phyloP scores from a whole-genome alignment of 768 basidiomycete genomes.

The Tylopilus subfusipes region DNA sequence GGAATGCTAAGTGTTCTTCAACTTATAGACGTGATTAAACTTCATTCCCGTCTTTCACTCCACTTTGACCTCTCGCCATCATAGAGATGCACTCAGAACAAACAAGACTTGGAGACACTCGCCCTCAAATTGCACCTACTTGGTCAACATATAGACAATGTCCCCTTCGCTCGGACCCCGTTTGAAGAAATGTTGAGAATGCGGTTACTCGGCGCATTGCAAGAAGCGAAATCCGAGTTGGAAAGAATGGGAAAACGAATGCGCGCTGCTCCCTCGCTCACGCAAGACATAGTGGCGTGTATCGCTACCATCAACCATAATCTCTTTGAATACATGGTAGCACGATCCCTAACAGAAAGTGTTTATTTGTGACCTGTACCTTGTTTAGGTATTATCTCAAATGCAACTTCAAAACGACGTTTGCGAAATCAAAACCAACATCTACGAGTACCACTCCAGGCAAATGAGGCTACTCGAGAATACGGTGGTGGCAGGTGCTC shows the following conservation, averaged over 20 bases:
- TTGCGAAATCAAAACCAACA: neutral
- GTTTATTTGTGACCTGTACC: too few relatives aligned
- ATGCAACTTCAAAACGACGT: neutral
- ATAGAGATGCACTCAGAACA: slow-evolving; percentile 5
- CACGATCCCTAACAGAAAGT: too few relatives aligned
- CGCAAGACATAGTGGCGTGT: neutral
- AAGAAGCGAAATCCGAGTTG: neutral
- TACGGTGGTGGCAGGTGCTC: neutral
- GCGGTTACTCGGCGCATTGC: neutral
- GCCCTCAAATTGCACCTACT: neutral
- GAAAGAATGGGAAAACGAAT: neutral
- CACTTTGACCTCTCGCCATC: neutral
- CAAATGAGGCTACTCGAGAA: neutral
- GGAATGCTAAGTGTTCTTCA: neutral
- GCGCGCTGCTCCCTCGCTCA: neutral
- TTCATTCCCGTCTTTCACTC: neutral
- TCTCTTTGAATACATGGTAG: neutral
- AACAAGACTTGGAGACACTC: neutral
- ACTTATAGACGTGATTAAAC: neutral
- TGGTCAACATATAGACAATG: neutral
- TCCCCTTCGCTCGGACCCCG: neutral
- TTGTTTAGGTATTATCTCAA: neutral
- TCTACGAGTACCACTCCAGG: neutral
- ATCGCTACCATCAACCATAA: neutral
- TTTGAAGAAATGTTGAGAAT: neutral